Percentiles rank a stretch among this genome's conserved stretches.
These are phyloP conservation scores for Daldinia grandis DNA, from an alignment of 495 filamentous ascomycete genomes.

Conservation along the genomic window DNA sequence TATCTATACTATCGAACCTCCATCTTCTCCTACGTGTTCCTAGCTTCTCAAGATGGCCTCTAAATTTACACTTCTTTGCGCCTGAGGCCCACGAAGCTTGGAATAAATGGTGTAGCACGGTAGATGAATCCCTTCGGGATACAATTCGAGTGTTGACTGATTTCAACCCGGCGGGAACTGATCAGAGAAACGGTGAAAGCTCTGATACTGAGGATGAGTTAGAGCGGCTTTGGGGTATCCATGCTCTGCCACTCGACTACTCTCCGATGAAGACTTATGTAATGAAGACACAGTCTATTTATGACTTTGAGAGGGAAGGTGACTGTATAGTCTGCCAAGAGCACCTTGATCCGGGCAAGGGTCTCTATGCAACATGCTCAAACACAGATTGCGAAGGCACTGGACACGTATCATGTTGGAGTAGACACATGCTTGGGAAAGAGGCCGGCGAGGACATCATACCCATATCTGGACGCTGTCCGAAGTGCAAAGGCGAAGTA, in stretches of 20 bases:
- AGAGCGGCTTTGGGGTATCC: constrained; percentile 54
- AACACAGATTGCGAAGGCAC: constrained; percentile 68
- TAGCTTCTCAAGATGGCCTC: constrained; percentile 83
- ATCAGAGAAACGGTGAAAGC: background rate
- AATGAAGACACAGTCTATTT: constrained; percentile 71
- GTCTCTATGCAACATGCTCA: constrained; percentile 75
- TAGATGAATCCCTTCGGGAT: constrained; percentile 55
- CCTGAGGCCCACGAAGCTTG: constrained; percentile 73
- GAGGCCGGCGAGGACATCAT: constrained; percentile 62
- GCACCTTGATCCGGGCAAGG: constrained; percentile 55
- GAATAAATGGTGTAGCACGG: constrained; percentile 65
- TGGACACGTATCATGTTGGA: constrained; percentile 81
- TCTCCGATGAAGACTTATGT: constrained; percentile 69
- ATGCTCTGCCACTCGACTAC: constrained; percentile 73
- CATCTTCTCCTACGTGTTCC: constrained; percentile 79
- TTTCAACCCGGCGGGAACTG: constrained; percentile 41
- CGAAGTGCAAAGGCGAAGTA: constrained; percentile 68
- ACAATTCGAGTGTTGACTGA: constrained; percentile 67
- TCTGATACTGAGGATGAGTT: constrained; percentile 10
- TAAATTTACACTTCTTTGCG: constrained; percentile 81
- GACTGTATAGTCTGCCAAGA: constrained; percentile 71
- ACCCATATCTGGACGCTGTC: constrained; percentile 77
- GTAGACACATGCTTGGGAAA: constrained; percentile 65
- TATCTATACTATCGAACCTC: constrained; percentile 73
- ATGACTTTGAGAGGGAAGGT: constrained; percentile 66